phyloP scores from a whole-genome alignment of 78 protist genomes.

The Polysphondylium violaceum region DNA sequence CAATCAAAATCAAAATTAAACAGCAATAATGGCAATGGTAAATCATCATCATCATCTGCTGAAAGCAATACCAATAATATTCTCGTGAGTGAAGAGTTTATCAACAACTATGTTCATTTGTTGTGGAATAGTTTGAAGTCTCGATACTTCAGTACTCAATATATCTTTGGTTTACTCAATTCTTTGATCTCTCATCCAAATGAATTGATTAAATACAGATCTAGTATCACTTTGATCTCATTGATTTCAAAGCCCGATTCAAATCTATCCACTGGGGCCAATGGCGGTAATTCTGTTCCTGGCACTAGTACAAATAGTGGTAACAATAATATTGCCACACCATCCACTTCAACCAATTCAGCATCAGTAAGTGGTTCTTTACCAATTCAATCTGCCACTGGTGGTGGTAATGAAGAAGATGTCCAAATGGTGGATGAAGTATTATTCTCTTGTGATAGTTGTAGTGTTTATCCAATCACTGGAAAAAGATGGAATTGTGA shows the following conservation, averaged over 20 bases:
- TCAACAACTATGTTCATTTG: conserved; percentile 30
- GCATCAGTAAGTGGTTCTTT: neutral
- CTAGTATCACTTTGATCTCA: neutral
- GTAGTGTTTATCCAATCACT: conserved; percentile 18
- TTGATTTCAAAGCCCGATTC: neutral
- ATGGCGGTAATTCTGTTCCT: neutral
- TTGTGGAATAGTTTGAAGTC: conserved; percentile 44
- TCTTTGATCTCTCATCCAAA: neutral
- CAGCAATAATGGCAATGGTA: neutral
- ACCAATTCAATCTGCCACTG: neutral
- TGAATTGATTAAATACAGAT: conserved; percentile 13
- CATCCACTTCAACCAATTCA: neutral
- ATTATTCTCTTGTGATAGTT: conserved; percentile 53
- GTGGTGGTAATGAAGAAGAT: neutral
- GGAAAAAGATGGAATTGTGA: conserved; percentile 67
- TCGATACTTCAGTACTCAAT: neutral
- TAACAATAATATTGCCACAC: no score
- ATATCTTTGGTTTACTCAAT: conserved; percentile 16
- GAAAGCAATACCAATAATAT: neutral
- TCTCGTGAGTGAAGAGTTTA: conserved; percentile 19
- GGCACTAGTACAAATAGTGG: no score
- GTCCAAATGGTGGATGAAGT: conserved; percentile 46
- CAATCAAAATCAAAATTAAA: neutral
- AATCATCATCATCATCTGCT: no score
- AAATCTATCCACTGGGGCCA: neutral